Evolutionary conservation across 108 stramenopile species (phyloP), one percentile per base, ranked within the genome.

Genomic region (Mayamaea pseudoterrestris): DNA sequence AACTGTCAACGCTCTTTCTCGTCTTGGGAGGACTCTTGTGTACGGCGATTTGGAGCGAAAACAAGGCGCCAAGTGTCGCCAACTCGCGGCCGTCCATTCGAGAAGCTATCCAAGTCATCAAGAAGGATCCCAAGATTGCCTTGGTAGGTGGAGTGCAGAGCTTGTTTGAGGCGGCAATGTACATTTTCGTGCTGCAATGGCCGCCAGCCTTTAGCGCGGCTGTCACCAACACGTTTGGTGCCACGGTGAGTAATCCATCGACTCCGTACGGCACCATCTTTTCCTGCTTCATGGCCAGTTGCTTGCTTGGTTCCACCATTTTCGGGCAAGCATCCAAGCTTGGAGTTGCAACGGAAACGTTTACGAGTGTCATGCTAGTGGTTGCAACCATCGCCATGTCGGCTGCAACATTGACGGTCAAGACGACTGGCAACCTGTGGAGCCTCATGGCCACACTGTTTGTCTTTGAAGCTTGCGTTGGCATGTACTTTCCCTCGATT

Each of bases 401-500:
- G 23, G 56, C 47, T 34, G 86, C 94, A 3, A 73, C 90, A 0
- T 24, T 50, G 22, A 49, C 68, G 18, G 53, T 42, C 17, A 14
- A 64, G 8, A 31, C 44, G n/a, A 39, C 50, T 25, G 66, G 66
- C 26, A n/a, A n/a, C n/a, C 31, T 75, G 14, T 36, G 58, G n/a
- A 49, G 42, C 17, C 28, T 72, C 18, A 40, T 65, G 27, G 60
- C 57, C 7, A 45, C 70, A 16, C 91, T 97, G 52, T 93, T 96
- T 69, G 59, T 78, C 4, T 99, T 97, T 71, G 98, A 99, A 58
- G 83, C 83, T 1, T 93, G 91, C 62, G 94, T 97, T 5, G 98
- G 98, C 9, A 74, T 95, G 68, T 99, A 97, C 60, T 96, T 94
- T 57, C 96, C 98, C 1, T 63, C 78, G 12, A 93, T 97, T 47